Evolutionary conservation across 352 stramenopile genomes (phyloP), one percentile per base, ranked within the genome.

Genomic region (Pythium vanterpoolii): DNA sequence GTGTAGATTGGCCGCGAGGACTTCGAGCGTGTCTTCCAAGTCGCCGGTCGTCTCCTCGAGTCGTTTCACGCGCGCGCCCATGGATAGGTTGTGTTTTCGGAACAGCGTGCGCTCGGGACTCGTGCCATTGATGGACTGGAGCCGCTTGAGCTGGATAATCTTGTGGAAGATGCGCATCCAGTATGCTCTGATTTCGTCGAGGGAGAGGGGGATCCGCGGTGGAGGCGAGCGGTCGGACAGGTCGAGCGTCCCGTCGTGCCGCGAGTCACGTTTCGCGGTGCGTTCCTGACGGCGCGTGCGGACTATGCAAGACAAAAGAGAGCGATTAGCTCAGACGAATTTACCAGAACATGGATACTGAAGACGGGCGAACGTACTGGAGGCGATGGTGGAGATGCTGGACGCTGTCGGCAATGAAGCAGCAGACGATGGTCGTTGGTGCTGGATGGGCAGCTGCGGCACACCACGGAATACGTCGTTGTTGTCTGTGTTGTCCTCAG

Each of bases 41-140:
- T 83, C 76, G 3, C 39, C 49, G 5, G 64, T 60, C 0, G 73
- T 76, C 55, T 89, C 78, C 56, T 90, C 81, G 0, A 90, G 67
- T 4, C 78, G 66, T 50, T 75, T 75, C 3, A 90, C 73, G 3
- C 78, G 78, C 10, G 75, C 70, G 1, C 81, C 81, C 60, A 90
- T 84, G 4, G 81, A 89, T 10, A 83, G 71, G 53, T 86, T 80
- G 30, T 86, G 64, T 40, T 73, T 77, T 11, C 73, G 76, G 58
- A 87, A 87, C 0, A 89, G 56, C 8, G 73, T 66, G 54, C 70
- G 72, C 27, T 89, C 78, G 13, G 73, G 61, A 26, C 68, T 84
- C 10, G 73, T 52, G 24, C 76, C 78, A 21, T 78, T 79, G 42
- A 89, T 66, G 31, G 74, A 69, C 27, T 85, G 74, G 21, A 90